Evolutionary conservation across 2,329 filamentous ascomycete genomes (phyloP).

Genomic region (Coccinonectria pachysandricola): DNA sequence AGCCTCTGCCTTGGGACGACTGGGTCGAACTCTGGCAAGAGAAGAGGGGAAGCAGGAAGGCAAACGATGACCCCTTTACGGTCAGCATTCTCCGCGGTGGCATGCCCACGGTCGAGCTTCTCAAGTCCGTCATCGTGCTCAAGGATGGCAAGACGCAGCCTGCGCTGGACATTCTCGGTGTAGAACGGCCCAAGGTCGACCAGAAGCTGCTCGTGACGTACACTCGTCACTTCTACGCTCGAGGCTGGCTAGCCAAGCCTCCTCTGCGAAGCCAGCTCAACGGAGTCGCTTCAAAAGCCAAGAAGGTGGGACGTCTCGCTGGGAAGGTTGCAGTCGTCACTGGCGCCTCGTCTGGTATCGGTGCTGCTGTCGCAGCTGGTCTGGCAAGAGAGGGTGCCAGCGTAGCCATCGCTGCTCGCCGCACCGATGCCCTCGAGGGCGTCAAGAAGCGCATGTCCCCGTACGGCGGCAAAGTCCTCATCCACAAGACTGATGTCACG

Average conservation of each 20-base stretch:
- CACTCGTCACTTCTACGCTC: conserved; percentile 67
- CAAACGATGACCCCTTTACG: conserved; percentile 63
- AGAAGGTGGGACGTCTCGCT: conserved; percentile 49
- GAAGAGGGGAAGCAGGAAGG: conserved; percentile 52
- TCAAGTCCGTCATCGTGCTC: conserved; percentile 62
- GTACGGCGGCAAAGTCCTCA: conserved; percentile 54
- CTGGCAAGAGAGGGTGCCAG: conserved; percentile 62
- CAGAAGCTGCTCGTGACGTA: conserved; percentile 64
- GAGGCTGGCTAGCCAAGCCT: conserved; percentile 62
- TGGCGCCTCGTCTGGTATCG: conserved; percentile 70
- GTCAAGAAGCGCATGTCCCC: conserved; percentile 50
- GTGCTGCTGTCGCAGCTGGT: conserved; percentile 60
- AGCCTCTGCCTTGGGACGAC: conserved; percentile 56
- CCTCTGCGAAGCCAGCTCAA: conserved; percentile 38
- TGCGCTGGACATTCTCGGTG: conserved; percentile 37
- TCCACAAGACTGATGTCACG: conserved; percentile 64
- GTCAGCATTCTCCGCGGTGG: conserved; percentile 70
- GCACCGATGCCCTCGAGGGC: conserved; percentile 55
- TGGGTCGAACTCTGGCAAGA: conserved; percentile 68
- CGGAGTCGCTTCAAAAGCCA: conserved; percentile 8
- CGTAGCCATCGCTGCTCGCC: conserved; percentile 61
- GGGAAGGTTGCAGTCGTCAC: conserved; percentile 68
- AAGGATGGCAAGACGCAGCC: conserved; percentile 59
- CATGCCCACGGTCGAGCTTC: conserved; percentile 65
- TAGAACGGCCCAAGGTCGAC: conserved; percentile 61